phyloP scores from a whole-genome alignment of 129 eudicot species.

The Pulicaria dysenterica region DNA sequence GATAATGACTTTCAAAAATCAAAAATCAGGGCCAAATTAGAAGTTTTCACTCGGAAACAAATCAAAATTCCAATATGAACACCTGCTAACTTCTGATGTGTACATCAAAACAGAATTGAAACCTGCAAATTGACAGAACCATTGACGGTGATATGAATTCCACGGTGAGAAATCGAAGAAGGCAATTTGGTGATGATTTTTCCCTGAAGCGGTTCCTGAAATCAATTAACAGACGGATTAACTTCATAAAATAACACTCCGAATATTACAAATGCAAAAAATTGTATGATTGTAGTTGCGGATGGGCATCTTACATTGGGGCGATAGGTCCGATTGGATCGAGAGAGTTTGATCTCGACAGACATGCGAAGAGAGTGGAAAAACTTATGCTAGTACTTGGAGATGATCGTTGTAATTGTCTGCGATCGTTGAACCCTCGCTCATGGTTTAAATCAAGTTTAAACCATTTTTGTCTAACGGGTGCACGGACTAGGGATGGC shows the following conservation, averaged over 20 bases:
- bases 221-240: not conserved
- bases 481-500: too few species aligned
- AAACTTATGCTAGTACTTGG: not conserved
- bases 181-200: constrained; percentile 56
- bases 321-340: constrained; percentile 71
- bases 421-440: not conserved
- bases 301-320: constrained; percentile 46
- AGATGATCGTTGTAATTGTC: constrained; percentile 20
- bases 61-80: not conserved
- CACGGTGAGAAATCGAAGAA: constrained; percentile 63
- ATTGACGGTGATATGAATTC: constrained; percentile 63
- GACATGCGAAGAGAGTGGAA: constrained; percentile 41
- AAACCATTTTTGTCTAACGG: too few species aligned
- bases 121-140: constrained; percentile 88
- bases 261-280: not conserved
- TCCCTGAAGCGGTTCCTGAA: constrained; percentile 67
- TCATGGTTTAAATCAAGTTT: not conserved
- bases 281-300: not conserved
- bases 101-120: not conserved
- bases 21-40: not conserved
- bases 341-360: constrained; percentile 73
- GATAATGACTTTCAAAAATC: not conserved
- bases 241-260: not conserved
- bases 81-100: too few species aligned
- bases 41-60: not conserved